These are phyloP conservation scores for Noccaea caerulescens DNA, from an alignment of 345 rosid genomes.

Conservation along the genomic window DNA sequence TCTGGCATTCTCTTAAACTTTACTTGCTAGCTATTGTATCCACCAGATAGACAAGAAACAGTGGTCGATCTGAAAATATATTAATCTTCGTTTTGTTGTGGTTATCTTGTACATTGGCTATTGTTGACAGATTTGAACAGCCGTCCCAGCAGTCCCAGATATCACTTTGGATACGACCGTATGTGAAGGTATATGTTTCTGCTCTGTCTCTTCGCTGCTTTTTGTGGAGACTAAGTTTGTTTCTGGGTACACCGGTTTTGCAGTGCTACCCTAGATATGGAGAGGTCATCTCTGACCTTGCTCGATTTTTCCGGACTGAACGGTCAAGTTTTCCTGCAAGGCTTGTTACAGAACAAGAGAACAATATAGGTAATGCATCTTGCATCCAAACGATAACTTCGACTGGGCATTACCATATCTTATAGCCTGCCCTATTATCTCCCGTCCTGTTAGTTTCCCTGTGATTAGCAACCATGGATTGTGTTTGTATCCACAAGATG, in stretches of 20 bases:
- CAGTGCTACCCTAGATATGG: slow-evolving; percentile 88
- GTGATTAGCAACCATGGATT: slow-evolving; percentile 20
- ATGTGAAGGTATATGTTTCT: slow-evolving; percentile 60
- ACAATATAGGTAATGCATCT: slow-evolving; percentile 55
- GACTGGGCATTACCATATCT: slow-evolving; percentile 3
- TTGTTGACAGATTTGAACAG: slow-evolving; percentile 69
- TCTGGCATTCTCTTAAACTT: slow-evolving; percentile 9
- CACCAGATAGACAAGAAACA: slow-evolving; percentile 26
- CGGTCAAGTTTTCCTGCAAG: slow-evolving; percentile 43
- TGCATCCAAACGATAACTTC: slow-evolving; percentile 30
- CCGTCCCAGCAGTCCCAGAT: slow-evolving; percentile 75
- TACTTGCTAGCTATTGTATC: slow-evolving; percentile 6
- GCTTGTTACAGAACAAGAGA: slow-evolving; percentile 44
- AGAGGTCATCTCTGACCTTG: slow-evolving; percentile 75
- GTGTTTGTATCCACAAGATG: slow-evolving; percentile 22
- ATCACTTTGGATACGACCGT: slow-evolving; percentile 94
- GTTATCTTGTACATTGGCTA: slow-evolving; percentile 21
- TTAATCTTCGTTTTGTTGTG: slow-evolving; percentile 8
- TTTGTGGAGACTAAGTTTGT: slow-evolving; percentile 32
- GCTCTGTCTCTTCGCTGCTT: slow-evolving; percentile 15
- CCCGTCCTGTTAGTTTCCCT: slow-evolving; percentile 6
- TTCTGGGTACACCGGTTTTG: slow-evolving; percentile 40
- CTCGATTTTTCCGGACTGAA: slow-evolving; percentile 83
- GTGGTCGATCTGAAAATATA: slow-evolving; percentile 11
- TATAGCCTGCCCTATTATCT: background rate